These are phyloP conservation scores for Ottelia alismoides DNA, from an alignment of 106 monocot genomes.

Conservation along the genomic window DNA sequence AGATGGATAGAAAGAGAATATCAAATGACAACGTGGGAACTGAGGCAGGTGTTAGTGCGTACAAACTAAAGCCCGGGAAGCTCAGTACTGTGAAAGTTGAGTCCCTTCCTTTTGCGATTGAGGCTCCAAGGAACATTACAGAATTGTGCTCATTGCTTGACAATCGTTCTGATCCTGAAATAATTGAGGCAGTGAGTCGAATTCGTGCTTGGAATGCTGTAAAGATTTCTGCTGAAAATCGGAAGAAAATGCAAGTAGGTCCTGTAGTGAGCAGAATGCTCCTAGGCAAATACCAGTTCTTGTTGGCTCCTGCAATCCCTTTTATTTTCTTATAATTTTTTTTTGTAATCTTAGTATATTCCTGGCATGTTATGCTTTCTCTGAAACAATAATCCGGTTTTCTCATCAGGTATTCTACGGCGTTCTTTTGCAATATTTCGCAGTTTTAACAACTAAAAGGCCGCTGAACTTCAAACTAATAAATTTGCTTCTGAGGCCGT, in stretches of 20 bases:
- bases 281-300: not conserved
- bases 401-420: conserved; percentile 99
- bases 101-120: conserved; percentile 78
- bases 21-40: conserved; percentile 20
- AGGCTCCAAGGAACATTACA: conserved; percentile 56
- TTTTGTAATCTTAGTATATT: conserved; percentile 8
- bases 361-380: too few relatives aligned
- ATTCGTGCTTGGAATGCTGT: conserved; percentile 84
- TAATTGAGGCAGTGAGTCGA: conserved; percentile 69
- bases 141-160: conserved; percentile 69
- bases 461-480: conserved; percentile 48
- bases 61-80: not conserved
- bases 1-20: conserved; percentile 2
- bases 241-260: conserved; percentile 85
- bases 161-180: conserved; percentile 46
- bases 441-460: conserved; percentile 34
- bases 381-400: too few relatives aligned
- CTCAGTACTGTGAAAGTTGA: conserved; percentile 10
- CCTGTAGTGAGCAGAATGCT: not conserved
- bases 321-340: not conserved
- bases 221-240: conserved; percentile 57
- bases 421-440: conserved; percentile 87
- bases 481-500: conserved; percentile 66
- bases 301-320: not conserved
- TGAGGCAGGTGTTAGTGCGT: conserved; percentile 1